These are phyloP conservation scores for Chionographis japonica DNA, from an alignment of 106 monocot species.

Conservation along the genomic window DNA sequence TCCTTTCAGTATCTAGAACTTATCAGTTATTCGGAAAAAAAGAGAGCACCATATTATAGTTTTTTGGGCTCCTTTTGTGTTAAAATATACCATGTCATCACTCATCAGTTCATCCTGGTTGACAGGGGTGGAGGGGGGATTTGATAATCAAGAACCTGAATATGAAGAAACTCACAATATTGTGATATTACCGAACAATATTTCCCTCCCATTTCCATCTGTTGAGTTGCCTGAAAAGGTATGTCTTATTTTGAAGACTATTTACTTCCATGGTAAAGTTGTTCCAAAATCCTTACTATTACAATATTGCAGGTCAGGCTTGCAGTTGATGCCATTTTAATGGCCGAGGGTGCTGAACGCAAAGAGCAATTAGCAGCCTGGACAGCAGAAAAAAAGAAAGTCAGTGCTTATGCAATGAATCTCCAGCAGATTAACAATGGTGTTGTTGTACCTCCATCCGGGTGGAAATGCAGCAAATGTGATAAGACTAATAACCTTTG, in stretches of 20 bases:
- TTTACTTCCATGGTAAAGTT: neutral
- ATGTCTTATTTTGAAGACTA: neutral
- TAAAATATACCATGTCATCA: neutral
- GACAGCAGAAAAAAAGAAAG: conserved; percentile 84
- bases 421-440: conserved; percentile 76
- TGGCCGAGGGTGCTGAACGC: conserved; percentile 75
- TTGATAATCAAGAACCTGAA: conserved; percentile 82
- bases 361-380: conserved; percentile 88
- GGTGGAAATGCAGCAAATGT: conserved; percentile 95
- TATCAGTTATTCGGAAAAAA: too few species aligned
- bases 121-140: conserved; percentile 89
- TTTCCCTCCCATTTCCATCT: conserved; percentile 86
- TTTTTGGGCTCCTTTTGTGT: too few species aligned
- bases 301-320: conserved; percentile 66
- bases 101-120: conserved; percentile 6
- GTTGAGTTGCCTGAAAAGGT: conserved; percentile 98
- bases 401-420: conserved; percentile 74
- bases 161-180: conserved; percentile 79
- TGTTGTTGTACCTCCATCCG: conserved; percentile 74
- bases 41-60: too few species aligned
- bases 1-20: neutral
- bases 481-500: conserved; percentile 94
- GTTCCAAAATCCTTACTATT: neutral
- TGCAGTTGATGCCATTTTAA: conserved; percentile 77
- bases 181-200: conserved; percentile 70